These are phyloP conservation scores for Cercospora canescens DNA, from an alignment of 2,329 filamentous ascomycete species.

Conservation along the genomic window DNA sequence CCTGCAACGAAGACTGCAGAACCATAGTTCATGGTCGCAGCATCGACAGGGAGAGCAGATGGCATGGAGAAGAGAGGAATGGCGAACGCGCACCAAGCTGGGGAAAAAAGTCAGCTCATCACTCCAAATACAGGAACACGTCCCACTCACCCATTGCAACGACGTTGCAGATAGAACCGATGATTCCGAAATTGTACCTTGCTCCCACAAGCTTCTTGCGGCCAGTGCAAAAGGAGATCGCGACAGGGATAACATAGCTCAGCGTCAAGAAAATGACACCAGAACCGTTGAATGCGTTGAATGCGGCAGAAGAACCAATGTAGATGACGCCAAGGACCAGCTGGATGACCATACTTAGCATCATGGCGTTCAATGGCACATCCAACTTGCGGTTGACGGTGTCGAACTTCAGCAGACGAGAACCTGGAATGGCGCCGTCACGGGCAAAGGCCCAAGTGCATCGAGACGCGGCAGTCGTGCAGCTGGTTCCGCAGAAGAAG, in stretches of 20 bases:
- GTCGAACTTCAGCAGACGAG: conserved; percentile 54
- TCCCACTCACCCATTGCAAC: conserved; percentile 60
- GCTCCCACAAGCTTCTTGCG: conserved; percentile 60
- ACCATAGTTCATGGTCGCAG: conserved; percentile 69
- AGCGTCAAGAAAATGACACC: conserved; percentile 67
- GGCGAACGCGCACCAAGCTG: conserved; percentile 67
- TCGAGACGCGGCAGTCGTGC: conserved; percentile 67
- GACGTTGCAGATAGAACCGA: conserved; percentile 64
- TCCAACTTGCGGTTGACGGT: conserved; percentile 62
- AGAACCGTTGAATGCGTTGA: conserved; percentile 61
- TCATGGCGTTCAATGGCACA: conserved; percentile 70
- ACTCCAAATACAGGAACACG: not conserved
- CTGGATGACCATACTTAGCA: conserved; percentile 67
- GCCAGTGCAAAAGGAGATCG: conserved; percentile 61
- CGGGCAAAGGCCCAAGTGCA: conserved; percentile 70
- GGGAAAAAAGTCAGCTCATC: not conserved
- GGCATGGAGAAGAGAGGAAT: conserved; percentile 72
- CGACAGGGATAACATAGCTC: conserved; percentile 67
- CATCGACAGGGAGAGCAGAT: conserved; percentile 59
- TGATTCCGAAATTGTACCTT: conserved; percentile 61
- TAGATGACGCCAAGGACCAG: conserved; percentile 66
- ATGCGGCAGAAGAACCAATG: conserved; percentile 68
- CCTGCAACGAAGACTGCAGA: conserved; percentile 72
- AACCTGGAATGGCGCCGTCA: conserved; percentile 68
- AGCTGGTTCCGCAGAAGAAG: conserved; percentile 67